These are phyloP conservation scores for Leccinum longicurvipes DNA, from an alignment of 768 basidiomycete species.

Conservation along the genomic window DNA sequence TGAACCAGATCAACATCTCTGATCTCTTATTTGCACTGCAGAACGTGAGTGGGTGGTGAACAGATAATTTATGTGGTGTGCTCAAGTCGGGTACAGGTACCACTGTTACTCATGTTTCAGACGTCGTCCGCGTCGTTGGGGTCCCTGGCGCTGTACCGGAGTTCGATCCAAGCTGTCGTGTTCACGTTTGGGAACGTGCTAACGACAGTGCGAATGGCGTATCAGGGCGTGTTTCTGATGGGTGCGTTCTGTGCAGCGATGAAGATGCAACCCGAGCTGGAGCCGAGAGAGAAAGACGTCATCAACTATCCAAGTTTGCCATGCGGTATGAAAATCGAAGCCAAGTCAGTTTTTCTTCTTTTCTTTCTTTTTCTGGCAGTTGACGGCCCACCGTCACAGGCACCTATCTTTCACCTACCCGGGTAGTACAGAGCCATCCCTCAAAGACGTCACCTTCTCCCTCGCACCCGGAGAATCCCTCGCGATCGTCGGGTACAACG, in stretches of 20 bases:
- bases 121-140: constrained; percentile 74
- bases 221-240: constrained; percentile 83
- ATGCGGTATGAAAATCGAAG: constrained; percentile 68
- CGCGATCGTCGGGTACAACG: constrained; percentile 84
- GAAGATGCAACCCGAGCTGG: constrained; percentile 63
- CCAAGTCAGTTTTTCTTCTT: constrained; percentile 37
- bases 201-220: constrained; percentile 68
- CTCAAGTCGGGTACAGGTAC: constrained; percentile 46
- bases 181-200: constrained; percentile 61
- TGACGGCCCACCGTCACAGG: constrained; percentile 32
- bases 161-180: constrained; percentile 69
- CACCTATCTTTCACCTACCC: constrained; percentile 78
- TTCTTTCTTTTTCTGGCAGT: not conserved
- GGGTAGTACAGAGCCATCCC: constrained; percentile 60
- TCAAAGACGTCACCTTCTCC: constrained; percentile 66
- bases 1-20: constrained; percentile 58
- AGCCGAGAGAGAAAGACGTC: constrained; percentile 53
- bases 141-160: constrained; percentile 77
- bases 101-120: constrained; percentile 69
- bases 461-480: constrained; percentile 75
- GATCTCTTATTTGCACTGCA: constrained; percentile 65
- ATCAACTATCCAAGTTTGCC: constrained; percentile 45
- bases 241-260: constrained; percentile 81
- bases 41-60: constrained; percentile 48
- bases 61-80: not conserved